Percentiles rank a stretch among this genome's conserved stretches.
These are phyloP conservation scores for Epichloe glyceriae DNA, from an alignment of 2,329 filamentous ascomycete species.

Conservation along the genomic window DNA sequence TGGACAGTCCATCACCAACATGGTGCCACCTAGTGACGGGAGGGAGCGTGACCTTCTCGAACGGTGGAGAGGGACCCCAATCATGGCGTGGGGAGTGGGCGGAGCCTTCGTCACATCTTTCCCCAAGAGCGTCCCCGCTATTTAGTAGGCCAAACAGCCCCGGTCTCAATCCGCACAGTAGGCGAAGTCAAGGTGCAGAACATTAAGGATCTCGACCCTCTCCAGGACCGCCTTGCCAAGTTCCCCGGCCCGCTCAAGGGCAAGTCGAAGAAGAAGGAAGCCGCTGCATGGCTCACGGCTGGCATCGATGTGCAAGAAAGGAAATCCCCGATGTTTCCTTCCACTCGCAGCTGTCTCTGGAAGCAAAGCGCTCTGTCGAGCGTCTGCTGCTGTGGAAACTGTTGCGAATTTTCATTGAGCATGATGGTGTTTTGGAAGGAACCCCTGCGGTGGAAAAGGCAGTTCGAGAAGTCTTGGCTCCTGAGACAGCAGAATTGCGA, in stretches of 20 bases:
- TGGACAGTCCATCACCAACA: slow-evolving; percentile 41
- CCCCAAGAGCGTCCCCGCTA: slow-evolving; percentile 84
- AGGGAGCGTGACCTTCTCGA: slow-evolving; percentile 64
- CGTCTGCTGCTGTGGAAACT: slow-evolving; percentile 80
- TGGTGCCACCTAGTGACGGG: slow-evolving; percentile 51
- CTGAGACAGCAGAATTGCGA: slow-evolving; percentile 23
- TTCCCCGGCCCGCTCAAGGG: slow-evolving; percentile 84
- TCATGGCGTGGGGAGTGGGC: slow-evolving; percentile 80
- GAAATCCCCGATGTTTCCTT: slow-evolving; percentile 36
- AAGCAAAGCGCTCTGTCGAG: slow-evolving; percentile 64
- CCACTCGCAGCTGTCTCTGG: slow-evolving; percentile 38
- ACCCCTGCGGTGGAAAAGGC: slow-evolving; percentile 58
- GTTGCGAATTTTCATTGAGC: slow-evolving; percentile 65
- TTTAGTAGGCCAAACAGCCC: slow-evolving; percentile 55
- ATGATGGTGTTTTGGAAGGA: slow-evolving; percentile 73
- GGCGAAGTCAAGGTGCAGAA: slow-evolving; percentile 72
- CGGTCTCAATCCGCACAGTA: slow-evolving; percentile 68
- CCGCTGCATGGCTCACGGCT: slow-evolving; percentile 62
- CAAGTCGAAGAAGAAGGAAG: slow-evolving; percentile 94
- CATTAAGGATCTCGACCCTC: slow-evolving; percentile 58
- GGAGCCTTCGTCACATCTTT: slow-evolving; percentile 75
- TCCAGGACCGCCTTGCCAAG: slow-evolving; percentile 58
- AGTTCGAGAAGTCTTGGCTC: slow-evolving; percentile 61
- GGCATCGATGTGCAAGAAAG: slow-evolving; percentile 66
- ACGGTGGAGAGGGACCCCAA: slow-evolving; percentile 80